Base-by-base conservation (phyloP, 306 rosid genomes). In the Rosa multiflora region DNA sequence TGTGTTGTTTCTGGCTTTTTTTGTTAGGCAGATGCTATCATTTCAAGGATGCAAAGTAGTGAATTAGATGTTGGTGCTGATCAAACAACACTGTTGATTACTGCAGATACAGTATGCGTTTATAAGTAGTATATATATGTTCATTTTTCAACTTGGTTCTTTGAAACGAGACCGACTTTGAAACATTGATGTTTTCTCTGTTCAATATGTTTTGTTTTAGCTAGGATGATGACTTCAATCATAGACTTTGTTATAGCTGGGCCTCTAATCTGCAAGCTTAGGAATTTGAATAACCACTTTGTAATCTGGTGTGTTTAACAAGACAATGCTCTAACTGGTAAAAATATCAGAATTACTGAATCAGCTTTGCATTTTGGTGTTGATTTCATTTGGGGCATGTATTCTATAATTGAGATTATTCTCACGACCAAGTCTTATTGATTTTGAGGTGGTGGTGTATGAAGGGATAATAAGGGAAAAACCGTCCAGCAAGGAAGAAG, bases 1-100 rank as follows among this genome's bases (percentile, higher is more conserved):
- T 66, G 47, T 80, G 55, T 56, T 74, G 82, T 46, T 72, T 58
- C 47, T 72, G 61, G 75, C 51, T 78, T 78, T 74, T 83, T 79
- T 80, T 80, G 59, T 68, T 85, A 95, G 99, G 99, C 99, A 80
- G 97, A 92, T 89, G 97, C 97, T 79, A 88, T 95, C 69, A 76
- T 91, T 71, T 84, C 91, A 79, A 88, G 80, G 83, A 88, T 92
- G 37, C 72, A 64, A 74, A 47, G 58, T 49, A 82, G 78, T 73
- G 76, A 82, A 83, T 80, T 80, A 79, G 85, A 86, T 67, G 86
- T 82, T 79, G 91, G 86, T 84, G 79, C 73, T 82, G 43, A 66
- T 6, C 76, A 81, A 52, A 42, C 90, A 61, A 92, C 88, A 53
- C 81, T 92, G 69, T 67, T 95, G 82, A 88, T 92, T 70, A 94